These are phyloP conservation scores for Pyricularia sp. DNA, from an alignment of 2,329 filamentous ascomycete species.

Conservation along the genomic window DNA sequence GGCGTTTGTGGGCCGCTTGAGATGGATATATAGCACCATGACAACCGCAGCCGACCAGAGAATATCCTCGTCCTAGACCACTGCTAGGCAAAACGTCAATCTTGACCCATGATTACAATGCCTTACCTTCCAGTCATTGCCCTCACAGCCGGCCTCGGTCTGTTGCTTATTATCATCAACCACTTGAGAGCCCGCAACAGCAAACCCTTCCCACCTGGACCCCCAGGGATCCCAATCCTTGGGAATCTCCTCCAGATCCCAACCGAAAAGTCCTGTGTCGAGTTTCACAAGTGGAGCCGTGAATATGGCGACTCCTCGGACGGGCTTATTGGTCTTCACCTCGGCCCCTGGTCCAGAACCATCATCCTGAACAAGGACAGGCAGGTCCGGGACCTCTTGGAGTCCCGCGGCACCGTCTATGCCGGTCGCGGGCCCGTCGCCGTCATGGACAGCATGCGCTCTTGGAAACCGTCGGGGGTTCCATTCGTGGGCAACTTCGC, in stretches of 20 bases:
- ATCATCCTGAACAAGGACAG: slow-evolving; percentile 23
- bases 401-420: slow-evolving; percentile 35
- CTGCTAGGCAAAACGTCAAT: no score
- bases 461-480: neutral
- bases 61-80: no score
- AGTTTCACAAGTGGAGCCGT: slow-evolving; percentile 38
- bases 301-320: slow-evolving; percentile 33
- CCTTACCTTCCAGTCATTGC: neutral
- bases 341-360: neutral
- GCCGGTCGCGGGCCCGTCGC: slow-evolving; percentile 24
- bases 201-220: slow-evolving; percentile 13
- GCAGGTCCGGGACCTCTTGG: slow-evolving; percentile 37
- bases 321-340: slow-evolving; percentile 24
- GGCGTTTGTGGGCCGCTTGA: no score
- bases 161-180: neutral
- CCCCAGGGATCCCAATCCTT: slow-evolving; percentile 15
- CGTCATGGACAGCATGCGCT: neutral
- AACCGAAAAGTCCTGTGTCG: slow-evolving; percentile 23
- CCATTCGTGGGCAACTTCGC: neutral
- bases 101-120: neutral
- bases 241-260: slow-evolving; percentile 27
- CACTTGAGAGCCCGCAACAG: neutral
- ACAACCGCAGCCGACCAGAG: no score
- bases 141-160: neutral
- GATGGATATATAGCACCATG: no score